These are phyloP conservation scores for Eimeria maxima DNA, from an alignment of 169 alveolate species.

Conservation along the genomic window DNA sequence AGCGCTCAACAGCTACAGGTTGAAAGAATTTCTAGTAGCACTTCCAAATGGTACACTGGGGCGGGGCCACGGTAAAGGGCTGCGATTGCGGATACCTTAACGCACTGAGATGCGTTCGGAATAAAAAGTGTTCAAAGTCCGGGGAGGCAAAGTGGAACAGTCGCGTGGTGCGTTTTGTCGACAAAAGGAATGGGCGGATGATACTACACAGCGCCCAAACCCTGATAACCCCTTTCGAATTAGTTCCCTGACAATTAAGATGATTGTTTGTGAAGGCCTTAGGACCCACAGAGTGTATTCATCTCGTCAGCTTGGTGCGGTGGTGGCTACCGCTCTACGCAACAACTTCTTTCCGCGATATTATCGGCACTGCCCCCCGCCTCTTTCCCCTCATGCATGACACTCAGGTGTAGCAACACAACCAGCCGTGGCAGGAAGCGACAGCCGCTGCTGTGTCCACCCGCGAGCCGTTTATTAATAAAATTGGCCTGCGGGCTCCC, in stretches of 20 bases:
- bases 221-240: neutral
- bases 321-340: neutral
- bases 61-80: neutral
- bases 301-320: neutral
- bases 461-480: neutral
- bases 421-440: conserved; percentile 6
- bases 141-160: conserved; percentile 40
- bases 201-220: neutral
- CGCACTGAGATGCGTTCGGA: conserved; percentile 58
- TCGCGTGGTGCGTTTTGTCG: neutral
- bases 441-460: neutral
- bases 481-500: neutral
- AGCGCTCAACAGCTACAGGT: neutral
- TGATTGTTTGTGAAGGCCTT: neutral
- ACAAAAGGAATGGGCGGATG: neutral
- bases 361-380: neutral
- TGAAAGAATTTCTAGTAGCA: no score
- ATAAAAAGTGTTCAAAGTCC: conserved; percentile 68
- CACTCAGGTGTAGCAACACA: conserved; percentile 20
- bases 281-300: neutral
- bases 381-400: conserved; percentile 10
- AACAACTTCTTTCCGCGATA: conserved; percentile 31
- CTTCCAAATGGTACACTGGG: neutral
- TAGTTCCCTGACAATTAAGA: neutral
- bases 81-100: conserved; percentile 79